Evolutionary conservation across 208 protist species (phyloP), one percentile per base, ranked within the genome.

Genomic region (Trypanosoma vivax): DNA sequence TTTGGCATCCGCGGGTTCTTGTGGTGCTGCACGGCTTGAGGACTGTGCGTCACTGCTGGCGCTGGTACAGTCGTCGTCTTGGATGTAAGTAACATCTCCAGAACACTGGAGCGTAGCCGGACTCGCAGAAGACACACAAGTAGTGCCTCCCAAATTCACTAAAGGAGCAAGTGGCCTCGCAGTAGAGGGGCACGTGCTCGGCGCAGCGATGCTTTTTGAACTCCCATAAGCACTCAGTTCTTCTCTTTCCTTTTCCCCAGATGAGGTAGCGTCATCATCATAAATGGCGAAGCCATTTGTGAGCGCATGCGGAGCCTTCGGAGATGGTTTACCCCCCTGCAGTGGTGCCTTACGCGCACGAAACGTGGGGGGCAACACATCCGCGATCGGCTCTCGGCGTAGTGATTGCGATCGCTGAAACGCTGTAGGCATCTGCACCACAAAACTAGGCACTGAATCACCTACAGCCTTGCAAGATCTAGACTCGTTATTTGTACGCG

Each of bases 361-460:
- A 50, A 85, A 85, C 21, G 81, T 89, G 13, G 76, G 76, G 0
- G 76, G 76, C 19, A 90, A 59, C 24, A 79, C 72, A 10, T 66
- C 70, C 0, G 62, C 60, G 37, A 82, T 87, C 16, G 74, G 63
- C 49, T 73, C 33, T 21, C 57, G 34, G n/a, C 58, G 34, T 31
- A 19, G 40, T 37, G 6, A 18, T n/a, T 62, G 51, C n/a, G 37
- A 29, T 30, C 33, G 24, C 13, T 52, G 29, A 16, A n/a, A n/a
- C n/a, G n/a, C n/a, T n/a, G n/a, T n/a, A n/a, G n/a, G n/a, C n/a
- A n/a, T n/a, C n/a, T n/a, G n/a, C n/a, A n/a, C n/a, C n/a, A n/a
- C n/a, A n/a, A n/a, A n/a, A n/a, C n/a, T n/a, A n/a, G n/a, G n/a
- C 5, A 21, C 19, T 6, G 31, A 18, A 13, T 31, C 45, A 29